Evolutionary conservation across 441 rosid species (phyloP), one percentile per base, ranked within the genome.

Genomic region (Pelargonium myrrhifolium): DNA sequence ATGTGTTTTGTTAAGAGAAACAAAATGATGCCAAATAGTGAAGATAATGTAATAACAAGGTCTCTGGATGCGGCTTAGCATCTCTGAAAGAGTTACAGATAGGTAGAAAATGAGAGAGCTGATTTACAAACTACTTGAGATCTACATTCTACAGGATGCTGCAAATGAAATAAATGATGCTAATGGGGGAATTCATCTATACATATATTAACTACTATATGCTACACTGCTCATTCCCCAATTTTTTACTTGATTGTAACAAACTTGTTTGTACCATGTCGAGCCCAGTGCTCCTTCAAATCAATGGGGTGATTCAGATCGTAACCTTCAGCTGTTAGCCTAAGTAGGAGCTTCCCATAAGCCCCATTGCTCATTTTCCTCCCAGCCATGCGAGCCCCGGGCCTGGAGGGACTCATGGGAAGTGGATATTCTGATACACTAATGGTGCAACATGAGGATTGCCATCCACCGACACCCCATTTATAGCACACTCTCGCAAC

Each of bases 281-380:
- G 81, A 49, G 90, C 88, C 92, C 88, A 87, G 67, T 83, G 87
- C 58, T 79, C 71, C 81, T 74, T 85, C 84, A 87, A 77, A 72
- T 87, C 87, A 75, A 89, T 78, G 4, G 90, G 84, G 40, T 39
- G 65, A 51, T 89, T 76, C 39, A 89, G 84, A 72, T 85, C 77
- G 65, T 81, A 60, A 42, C 86, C 89, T 79, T 84, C 89, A 24
- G 78, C 79, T 28, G 76, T 84, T 72, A 89, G 86, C 72, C 82
- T 76, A 18, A 75, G 65, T 14, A 87, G 76, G 31, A 85, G 84
- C 71, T 89, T 89, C 40, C 65, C 39, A 76, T 83, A 89, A 20
- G 88, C 92, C 35, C 90, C 86, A 42, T 71, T 79, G 78, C 90
- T 87, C 92, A 87, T 89, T 84, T 87, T 85, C 74, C 89, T 84